phyloP scores from a whole-genome alignment of 805 yeast genomes.

The Pichia manshurica region DNA sequence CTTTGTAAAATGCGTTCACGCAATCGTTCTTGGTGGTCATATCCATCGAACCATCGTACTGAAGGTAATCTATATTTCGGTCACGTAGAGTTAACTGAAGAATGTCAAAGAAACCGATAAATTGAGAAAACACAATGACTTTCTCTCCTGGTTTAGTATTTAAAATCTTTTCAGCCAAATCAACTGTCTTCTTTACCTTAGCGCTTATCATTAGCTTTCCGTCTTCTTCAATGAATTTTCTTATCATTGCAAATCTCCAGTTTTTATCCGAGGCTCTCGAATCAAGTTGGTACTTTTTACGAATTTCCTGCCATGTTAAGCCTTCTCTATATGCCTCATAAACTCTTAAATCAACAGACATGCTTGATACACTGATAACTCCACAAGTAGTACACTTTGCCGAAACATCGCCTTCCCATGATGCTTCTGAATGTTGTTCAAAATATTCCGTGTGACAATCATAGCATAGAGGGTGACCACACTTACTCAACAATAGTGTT shows the following conservation, averaged over 20 bases:
- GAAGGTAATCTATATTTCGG: conserved; percentile 42
- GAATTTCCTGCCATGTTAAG: conserved; percentile 21
- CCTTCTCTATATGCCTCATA: conserved; percentile 43
- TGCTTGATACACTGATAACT: conserved; percentile 31
- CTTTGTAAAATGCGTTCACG: conserved; percentile 58
- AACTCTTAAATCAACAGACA: conserved; percentile 41
- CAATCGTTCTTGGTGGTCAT: conserved; percentile 59
- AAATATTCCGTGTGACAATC: conserved; percentile 51
- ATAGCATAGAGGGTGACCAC: conserved; percentile 73
- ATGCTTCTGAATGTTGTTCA: conserved; percentile 37
- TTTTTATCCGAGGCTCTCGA: conserved; percentile 21
- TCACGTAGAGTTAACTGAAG: conserved; percentile 46
- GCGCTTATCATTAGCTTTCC: conserved; percentile 56
- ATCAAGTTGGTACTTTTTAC: conserved; percentile 20
- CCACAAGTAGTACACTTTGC: conserved; percentile 57
- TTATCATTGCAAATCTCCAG: conserved; percentile 25
- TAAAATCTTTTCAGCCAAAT: conserved; percentile 49
- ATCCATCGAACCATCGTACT: conserved; percentile 82
- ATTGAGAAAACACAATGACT: conserved; percentile 78
- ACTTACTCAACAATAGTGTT: conserved; percentile 43
- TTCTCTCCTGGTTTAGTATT: conserved; percentile 57
- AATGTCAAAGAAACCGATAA: conserved; percentile 72
- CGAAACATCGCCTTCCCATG: conserved; percentile 27
- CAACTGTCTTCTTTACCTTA: conserved; percentile 59
- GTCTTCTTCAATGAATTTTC: conserved; percentile 28